Conservation (phyloP, 2,329 filamentous ascomycete genomes). For the Colletotrichum sp. region DNA sequence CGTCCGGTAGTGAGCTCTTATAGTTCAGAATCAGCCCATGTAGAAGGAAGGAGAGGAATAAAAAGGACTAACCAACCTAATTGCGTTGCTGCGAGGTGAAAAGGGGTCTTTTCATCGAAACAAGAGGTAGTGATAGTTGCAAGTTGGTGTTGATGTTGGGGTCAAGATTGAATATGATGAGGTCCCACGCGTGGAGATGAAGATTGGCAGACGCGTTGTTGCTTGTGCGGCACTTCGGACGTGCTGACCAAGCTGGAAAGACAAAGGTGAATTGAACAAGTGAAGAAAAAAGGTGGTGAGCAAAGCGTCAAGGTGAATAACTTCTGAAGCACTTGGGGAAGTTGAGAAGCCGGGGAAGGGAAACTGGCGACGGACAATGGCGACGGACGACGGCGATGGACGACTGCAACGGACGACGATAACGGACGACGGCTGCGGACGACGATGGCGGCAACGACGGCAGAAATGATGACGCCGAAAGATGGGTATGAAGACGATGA, state of each 20-base stretch:
- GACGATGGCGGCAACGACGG: not conserved
- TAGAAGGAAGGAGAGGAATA: rapidly evolving
- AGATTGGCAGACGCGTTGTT: not conserved
- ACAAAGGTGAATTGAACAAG: not conserved
- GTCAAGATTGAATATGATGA: not conserved
- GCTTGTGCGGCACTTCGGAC: rapidly evolving
- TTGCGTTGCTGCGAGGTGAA: not conserved
- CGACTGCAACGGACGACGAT: not conserved
- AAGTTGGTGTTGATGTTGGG: not conserved
- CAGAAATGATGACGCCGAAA: not conserved
- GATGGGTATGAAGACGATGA: not conserved
- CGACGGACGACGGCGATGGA: not conserved
- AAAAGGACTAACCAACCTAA: rapidly evolving
- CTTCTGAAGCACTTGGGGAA: not conserved
- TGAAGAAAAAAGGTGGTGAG: not conserved
- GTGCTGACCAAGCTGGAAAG: not conserved
- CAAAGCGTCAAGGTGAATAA: not conserved
- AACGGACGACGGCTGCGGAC: not conserved
- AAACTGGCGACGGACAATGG: not conserved
- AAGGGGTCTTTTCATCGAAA: not conserved
- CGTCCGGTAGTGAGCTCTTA: not conserved
- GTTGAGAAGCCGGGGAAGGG: rapidly evolving
- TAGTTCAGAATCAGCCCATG: not conserved
- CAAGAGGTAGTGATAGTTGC: not conserved
- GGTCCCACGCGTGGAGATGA: not conserved